phyloP scores from a whole-genome alignment of 345 rosid genomes.

The Citrus mangshanensis region DNA sequence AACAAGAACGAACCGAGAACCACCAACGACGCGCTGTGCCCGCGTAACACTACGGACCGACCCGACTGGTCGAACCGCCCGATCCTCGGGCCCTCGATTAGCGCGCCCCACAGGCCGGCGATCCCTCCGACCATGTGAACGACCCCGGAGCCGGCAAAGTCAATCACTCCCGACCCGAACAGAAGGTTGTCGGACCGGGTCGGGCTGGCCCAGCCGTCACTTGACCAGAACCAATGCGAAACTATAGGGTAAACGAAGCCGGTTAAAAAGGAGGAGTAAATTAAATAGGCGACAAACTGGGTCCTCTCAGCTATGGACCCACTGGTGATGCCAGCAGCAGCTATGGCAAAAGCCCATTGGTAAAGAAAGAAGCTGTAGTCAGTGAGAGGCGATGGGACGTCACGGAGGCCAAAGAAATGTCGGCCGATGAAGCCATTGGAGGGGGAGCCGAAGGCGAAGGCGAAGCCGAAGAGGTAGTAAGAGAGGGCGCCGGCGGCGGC shows the following conservation, averaged over 20 bases:
- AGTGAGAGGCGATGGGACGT: conserved; percentile 20
- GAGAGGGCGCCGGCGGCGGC: conserved; percentile 73
- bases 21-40: conserved; percentile 66
- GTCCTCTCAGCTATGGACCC: conserved; percentile 84
- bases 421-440: conserved; percentile 73
- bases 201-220: conserved; percentile 70
- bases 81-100: conserved; percentile 68
- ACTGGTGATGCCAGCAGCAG: conserved; percentile 76
- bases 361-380: conserved; percentile 69
- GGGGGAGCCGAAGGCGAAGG: conserved; percentile 72
- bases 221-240: conserved; percentile 83
- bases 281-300: conserved; percentile 71
- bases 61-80: conserved; percentile 56
- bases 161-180: conserved; percentile 58
- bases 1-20: conserved; percentile 70
- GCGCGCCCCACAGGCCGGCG: conserved; percentile 75
- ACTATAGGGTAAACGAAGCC: conserved; percentile 69
- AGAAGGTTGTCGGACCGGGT: conserved; percentile 24
- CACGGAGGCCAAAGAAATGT: conserved; percentile 52
- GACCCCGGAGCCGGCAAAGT: conserved; percentile 82
- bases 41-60: conserved; percentile 48
- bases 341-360: conserved; percentile 84
- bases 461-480: conserved; percentile 72
- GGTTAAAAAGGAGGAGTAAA: conserved; percentile 63
- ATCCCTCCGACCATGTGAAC: conserved; percentile 87